Conservation (phyloP, 225 moss, liverwort and hornwort species). For the Polytrichum commune region DNA sequence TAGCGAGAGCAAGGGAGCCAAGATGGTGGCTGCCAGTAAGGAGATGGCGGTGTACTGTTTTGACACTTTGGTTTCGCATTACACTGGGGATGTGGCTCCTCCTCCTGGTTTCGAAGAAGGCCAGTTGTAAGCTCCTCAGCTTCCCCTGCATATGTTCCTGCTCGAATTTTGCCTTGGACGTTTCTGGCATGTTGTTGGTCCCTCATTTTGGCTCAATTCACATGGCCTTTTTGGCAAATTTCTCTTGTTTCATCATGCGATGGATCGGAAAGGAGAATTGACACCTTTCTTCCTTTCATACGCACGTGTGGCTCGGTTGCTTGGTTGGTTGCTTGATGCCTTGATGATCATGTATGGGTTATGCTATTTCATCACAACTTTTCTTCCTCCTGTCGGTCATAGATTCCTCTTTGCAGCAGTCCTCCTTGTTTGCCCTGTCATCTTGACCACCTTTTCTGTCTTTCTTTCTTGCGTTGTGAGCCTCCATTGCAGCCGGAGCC, state of each 20-base stretch:
- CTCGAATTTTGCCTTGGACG: background rate
- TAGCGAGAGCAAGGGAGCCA: constrained; percentile 26
- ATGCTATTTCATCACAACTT: background rate
- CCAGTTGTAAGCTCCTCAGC: constrained; percentile 71
- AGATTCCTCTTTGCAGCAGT: too few relatives aligned
- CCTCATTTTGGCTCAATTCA: background rate
- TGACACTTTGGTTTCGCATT: constrained; percentile 93
- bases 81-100: constrained; percentile 82
- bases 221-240: background rate
- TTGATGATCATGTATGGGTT: background rate
- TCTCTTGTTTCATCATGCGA: background rate
- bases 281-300: background rate
- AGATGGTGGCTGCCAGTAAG: constrained; percentile 91
- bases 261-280: constrained; percentile 1
- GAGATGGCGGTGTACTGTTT: constrained; percentile 99
- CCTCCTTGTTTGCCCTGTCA: too few relatives aligned
- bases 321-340: background rate
- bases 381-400: too few relatives aligned
- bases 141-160: background rate
- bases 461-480: too few relatives aligned
- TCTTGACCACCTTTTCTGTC: too few relatives aligned
- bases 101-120: constrained; percentile 86
- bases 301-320: background rate
- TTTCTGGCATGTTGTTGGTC: background rate
- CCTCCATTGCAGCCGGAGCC: too few relatives aligned